A percentile compares a stretch with the other conserved stretches of the same genome.
phyloP scores from a whole-genome alignment of 257 asterid genomes.

The Solanum dulcamara region DNA sequence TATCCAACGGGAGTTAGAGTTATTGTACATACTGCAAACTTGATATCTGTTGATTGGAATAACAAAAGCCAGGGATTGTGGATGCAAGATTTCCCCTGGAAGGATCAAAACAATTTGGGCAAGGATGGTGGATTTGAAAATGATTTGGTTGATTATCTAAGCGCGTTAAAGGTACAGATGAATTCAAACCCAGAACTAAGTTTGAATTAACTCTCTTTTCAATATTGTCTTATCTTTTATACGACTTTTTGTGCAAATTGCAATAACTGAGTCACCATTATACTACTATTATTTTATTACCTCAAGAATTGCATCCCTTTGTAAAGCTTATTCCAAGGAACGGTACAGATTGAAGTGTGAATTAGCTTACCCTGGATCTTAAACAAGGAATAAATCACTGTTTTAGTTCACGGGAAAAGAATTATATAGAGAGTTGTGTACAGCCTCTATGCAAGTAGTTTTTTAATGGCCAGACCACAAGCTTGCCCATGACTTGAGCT shows the following conservation, averaged over 20 bases:
- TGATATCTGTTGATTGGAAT: slow-evolving; percentile 91
- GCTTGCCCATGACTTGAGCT: neutral
- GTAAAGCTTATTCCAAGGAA: neutral
- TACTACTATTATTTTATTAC: neutral
- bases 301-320: neutral
- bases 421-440: neutral
- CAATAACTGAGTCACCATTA: neutral
- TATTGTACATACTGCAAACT: slow-evolving; percentile 83
- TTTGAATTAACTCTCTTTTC: neutral
- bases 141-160: slow-evolving; percentile 74
- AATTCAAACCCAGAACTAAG: neutral
- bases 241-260: neutral
- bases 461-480: neutral
- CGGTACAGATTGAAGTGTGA: neutral
- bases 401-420: neutral
- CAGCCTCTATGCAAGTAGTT: neutral
- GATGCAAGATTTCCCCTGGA: slow-evolving; percentile 99
- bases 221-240: neutral
- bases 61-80: slow-evolving; percentile 96
- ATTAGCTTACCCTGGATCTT: neutral
- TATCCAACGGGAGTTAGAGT: slow-evolving; percentile 88
- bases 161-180: slow-evolving; percentile 57
- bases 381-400: neutral
- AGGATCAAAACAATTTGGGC: slow-evolving; percentile 41
- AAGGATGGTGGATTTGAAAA: slow-evolving; percentile 64